Evolutionary conservation across 1,284 basidiomycete species (phyloP).

Genomic region (Vanrija sp.): DNA sequence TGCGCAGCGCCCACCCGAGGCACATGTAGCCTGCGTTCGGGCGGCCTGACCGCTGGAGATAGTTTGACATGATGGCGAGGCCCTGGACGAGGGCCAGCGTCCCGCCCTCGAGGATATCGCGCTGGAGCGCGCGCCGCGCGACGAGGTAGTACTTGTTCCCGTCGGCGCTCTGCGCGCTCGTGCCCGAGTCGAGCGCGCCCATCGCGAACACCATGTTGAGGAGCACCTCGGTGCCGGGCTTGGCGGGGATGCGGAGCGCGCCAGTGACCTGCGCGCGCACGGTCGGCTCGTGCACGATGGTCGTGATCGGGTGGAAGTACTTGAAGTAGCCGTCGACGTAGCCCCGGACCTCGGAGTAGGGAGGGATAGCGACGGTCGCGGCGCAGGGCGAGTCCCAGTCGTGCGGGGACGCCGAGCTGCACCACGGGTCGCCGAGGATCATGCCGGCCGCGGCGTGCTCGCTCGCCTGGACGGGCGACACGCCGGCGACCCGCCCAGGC

Average conservation of each 20-base stretch:
- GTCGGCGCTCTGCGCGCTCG: constrained; percentile 4
- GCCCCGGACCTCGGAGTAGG: constrained; percentile 9
- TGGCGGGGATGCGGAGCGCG: constrained; percentile 19
- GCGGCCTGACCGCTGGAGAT: constrained; percentile 24
- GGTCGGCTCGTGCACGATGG: constrained; percentile 29
- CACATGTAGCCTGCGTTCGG: constrained; percentile 27
- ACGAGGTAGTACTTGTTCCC: constrained; percentile 20
- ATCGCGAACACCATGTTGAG: constrained; percentile 31
- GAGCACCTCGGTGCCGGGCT: constrained; percentile 13
- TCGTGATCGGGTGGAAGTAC: constrained; percentile 23
- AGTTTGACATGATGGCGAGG: constrained; percentile 29
- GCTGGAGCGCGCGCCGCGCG: constrained; percentile 14
- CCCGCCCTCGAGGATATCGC: constrained; percentile 23
- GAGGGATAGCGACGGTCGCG: constrained; percentile 5
- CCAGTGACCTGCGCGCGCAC: constrained; percentile 24
- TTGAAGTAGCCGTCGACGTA: constrained; percentile 20
- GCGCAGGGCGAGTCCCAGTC: neutral
- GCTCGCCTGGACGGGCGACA: neutral
- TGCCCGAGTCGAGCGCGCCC: constrained; percentile 21
- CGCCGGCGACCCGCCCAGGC: neutral
- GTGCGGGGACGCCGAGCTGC: too few relatives aligned
- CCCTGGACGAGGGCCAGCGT: constrained; percentile 24
- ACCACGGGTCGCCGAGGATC: too few relatives aligned
- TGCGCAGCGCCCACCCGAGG: constrained; percentile 20
- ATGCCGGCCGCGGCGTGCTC: neutral